Base-by-base conservation (phyloP, 2,329 filamentous ascomycete genomes). In the Botrytis fabae region DNA sequence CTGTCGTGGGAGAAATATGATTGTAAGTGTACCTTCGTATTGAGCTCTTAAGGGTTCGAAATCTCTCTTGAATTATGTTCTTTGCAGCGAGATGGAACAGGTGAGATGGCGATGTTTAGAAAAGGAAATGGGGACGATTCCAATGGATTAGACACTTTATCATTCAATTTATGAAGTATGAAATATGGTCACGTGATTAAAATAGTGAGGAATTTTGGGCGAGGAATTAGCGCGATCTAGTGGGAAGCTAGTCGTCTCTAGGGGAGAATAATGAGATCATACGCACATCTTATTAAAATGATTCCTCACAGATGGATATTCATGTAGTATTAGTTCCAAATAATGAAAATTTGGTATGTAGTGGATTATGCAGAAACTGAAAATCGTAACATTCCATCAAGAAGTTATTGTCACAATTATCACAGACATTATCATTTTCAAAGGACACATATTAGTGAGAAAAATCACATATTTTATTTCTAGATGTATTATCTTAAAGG, bases 281-380 rank as follows among this genome's bases (percentile, higher is more conserved):
- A 2, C 12, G 0, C n/a, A 5, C 1, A 8, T n/a, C 12, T 1
- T 18, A 22, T 2, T n/a, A 40, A 51, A 32, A 8, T 7, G 25
- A 38, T 12, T 25, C 1, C 22, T n/a, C 22, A 22, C 38, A 8
- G 10, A 4, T 12, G 22, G 5, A 22, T 16, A 14, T 25, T 2
- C 1, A 25, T 16, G 20, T 32, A 40, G 5, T 25, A 25, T 25
- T 4, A 2, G 32, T 38, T 61, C 32, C 4, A 48, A 25, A 48
- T 12, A 25, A 25, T 48, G 8, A 22, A 48, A 40, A 48, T 6
- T 14, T 25, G 10, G 4, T 22, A 51, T 51, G 9, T 10, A 25
- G 22, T 51, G 46, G 1, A 38, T 25, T 51, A 8, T 8, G 20
- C 5, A n/a, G 10, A 22, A 61, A 61, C 4, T 38, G 7, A 1